Base-by-base conservation (phyloP, 352 stramenopile species). In the Phytopythium oedochilum region DNA sequence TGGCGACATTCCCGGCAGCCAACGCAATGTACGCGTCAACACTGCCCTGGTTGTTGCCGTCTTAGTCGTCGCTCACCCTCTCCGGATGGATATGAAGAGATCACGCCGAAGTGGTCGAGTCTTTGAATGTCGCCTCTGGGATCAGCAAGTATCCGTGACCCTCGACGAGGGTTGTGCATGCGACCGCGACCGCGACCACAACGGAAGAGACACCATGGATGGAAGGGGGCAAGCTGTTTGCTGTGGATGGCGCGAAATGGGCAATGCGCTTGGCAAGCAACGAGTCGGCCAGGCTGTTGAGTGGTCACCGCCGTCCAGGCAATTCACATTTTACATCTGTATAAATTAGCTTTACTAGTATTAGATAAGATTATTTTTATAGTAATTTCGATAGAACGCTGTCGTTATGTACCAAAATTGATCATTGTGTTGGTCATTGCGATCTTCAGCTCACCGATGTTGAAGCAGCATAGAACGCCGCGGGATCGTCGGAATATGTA, bases 71-170 rank as follows among this genome's bases (percentile, higher is more conserved):
- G 51, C 61, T 64, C 4, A n/a, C 25, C 46, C 44, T 64, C 25
- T 40, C 22, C 2, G 61, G 61, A 51, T 68, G 50, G 7, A 68
- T 68, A 45, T 68, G 56, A 9, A 64, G 56, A 25, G 64, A 35
- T 56, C 61, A 68, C 0, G 61, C 56, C 14, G 61, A 68, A 36
- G 26, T 61, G 26, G 45, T 56, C 12, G 61, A 68, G 12, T 32
- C 56, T 15, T 51, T 46, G 39, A 68, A 68, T 22, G 64, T 34
- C 26, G 61, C 51, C 32, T 61, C 43, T 0, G 61, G 61, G 36
- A 68, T 55, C 12, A 58, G 23, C 61, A 68, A 64, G 61, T 68
- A 68, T 8, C 61, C 61, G 51, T 68, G 61, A 34, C 36, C 61
- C 25, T 63, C 23, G 23, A 53, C 40, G 26, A 20, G 48, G 22